Base-by-base conservation (phyloP, 345 rosid species). In the Lepidium didymum region DNA sequence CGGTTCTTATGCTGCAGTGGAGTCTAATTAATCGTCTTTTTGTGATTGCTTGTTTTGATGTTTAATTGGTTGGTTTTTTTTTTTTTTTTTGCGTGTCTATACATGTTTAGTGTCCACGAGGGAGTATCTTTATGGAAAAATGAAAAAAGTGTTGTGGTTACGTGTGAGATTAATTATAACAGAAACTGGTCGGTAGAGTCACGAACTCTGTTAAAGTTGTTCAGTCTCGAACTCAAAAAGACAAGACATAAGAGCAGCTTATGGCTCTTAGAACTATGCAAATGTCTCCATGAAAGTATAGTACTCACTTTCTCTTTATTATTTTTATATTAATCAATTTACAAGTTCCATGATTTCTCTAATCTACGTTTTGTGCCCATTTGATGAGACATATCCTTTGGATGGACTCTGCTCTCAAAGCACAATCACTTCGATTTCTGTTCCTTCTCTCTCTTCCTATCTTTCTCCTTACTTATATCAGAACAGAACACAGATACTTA, bases 1-100 rank as follows among this genome's bases (percentile, higher is more conserved):
- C 36, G 86, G 85, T 40, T 83, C 88, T 4, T 87, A 89, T 15
- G 55, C 74, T 13, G 56, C 80, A 0, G 84, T 82, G 65, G 64
- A 36, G 64, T 68, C 7, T 67, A 19, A 19, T 10, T 37, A 45
- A 36, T 11, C 7, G 41, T 56, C 3, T 7, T 62, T 68, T 62
- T 68, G 31, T 37, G 53, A 36, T n/a, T 29, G 16, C 19, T 56
- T 37, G 15, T 43, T 44, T 35, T 43, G 31, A 27, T 25, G 27
- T 25, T 25, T 25, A 25, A 31, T 35, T 64, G 31, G 44, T 14
- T 74, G 68, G 67, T 66, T 47, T 73, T 63, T 35, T 73, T 41
- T 73, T 41, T 53, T 56, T 55, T 67, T 42, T 44, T 38, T 61
- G 73, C 0, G 37, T 43, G 41, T 75, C 12, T 45, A 13, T 75